Evolutionary conservation across 2,329 filamentous ascomycete species (phyloP).

Genomic region (Phyllosticta citriasiana): DNA sequence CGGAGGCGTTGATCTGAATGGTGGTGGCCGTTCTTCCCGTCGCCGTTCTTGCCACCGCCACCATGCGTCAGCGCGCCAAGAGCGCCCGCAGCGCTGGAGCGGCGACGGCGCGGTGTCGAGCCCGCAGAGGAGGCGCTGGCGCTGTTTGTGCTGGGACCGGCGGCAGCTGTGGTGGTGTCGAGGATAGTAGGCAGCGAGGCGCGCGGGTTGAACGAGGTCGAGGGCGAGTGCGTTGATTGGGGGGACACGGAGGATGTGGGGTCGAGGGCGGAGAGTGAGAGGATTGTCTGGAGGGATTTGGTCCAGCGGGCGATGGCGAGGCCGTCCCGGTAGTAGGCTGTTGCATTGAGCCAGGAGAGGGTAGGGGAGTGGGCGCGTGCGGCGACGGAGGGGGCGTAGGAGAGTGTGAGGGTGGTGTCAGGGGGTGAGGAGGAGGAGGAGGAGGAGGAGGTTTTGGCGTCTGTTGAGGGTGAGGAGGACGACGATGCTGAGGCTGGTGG

Average conservation of each 20-base stretch:
- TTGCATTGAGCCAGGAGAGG: constrained; percentile 42
- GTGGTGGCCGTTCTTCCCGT: neutral
- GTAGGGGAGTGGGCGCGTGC: constrained; percentile 11
- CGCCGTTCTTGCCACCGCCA: constrained; percentile 16
- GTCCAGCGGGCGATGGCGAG: constrained; percentile 37
- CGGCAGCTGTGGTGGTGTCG: neutral
- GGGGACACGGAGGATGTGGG: constrained; percentile 12
- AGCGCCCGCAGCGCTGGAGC: constrained; percentile 16
- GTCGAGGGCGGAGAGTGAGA: constrained; percentile 37
- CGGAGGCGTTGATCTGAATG: neutral
- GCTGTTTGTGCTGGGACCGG: neutral
- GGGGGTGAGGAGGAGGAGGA: neutral
- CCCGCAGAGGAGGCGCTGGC: neutral
- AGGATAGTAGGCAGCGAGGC: neutral
- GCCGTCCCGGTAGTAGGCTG: constrained; percentile 45
- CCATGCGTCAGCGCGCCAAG: constrained; percentile 4
- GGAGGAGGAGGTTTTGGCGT: neutral
- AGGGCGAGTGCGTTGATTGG: constrained; percentile 2
- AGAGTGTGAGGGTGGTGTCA: neutral
- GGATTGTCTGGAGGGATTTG: constrained; percentile 42
- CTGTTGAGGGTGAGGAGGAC: neutral
- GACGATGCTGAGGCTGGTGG: constrained; percentile 7
- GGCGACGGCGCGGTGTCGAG: neutral
- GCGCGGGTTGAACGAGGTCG: constrained; percentile 6
- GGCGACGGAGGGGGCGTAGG: constrained; percentile 5